Base-by-base conservation (phyloP, 345 rosid genomes). In the Populus pruinosa region DNA sequence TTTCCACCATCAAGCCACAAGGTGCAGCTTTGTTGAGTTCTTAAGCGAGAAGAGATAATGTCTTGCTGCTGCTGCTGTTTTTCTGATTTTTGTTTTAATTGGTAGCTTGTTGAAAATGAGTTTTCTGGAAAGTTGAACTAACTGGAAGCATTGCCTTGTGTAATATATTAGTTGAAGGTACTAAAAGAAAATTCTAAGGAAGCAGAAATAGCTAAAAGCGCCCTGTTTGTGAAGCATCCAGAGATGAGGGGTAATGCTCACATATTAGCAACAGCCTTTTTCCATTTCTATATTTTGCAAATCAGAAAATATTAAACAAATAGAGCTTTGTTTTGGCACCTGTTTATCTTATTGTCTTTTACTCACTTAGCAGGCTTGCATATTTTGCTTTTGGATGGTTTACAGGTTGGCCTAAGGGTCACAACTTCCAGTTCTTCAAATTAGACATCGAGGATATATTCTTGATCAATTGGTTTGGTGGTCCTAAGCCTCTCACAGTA, bases 381-480 rank as follows among this genome's bases (percentile, higher is more conserved):
- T 18, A 64, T 63, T 50, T 49, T 69, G 16, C 59, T 47, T 73
- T 59, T 43, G 66, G 59, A 77, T 72, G 33, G 18, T 72, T 72
- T 71, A 65, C 87, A 96, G 99, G 86, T 44, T 96, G 99, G 99
- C 99, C 99, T 47, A 61, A 84, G 73, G 85, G 65, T 77, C 99
- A 96, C 80, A 73, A 89, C 59, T 96, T 93, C 80, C 85, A 74
- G 77, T 33, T 92, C 87, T 96, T 87, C 86, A 93, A 91, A 80
- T 83, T 96, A 36, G 89, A 87, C 39, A 92, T 93, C 18, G 80
- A 81, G 78, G 83, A 92, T 76, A 88, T 96, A 83, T 96, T 96
- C 68, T 78, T 96, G 84, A 92, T 96, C 31, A 87, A 96, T 73
- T 92, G 94, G 98, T 96, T 89, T 71, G 98, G 99, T 71, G 99